Base-by-base conservation (phyloP, 2,329 filamentous ascomycete genomes). In the Paecilomyces sp. region DNA sequence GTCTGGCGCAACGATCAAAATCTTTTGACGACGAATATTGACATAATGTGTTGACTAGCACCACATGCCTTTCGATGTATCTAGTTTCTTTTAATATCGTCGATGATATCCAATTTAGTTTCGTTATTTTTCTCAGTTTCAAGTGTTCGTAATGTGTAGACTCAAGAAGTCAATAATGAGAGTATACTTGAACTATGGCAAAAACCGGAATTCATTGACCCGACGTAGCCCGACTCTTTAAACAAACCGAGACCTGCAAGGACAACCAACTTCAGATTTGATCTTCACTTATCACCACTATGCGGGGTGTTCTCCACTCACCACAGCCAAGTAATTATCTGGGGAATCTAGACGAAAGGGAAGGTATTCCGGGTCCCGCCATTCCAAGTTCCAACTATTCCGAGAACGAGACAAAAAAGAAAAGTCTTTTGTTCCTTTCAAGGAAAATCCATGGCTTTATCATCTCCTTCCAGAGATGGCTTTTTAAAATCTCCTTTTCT, bases 11-110 rank as follows among this genome's bases (percentile, higher is more conserved):
- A 18, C 6, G 1, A 12, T 47, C 41, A 47, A 7, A 18, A 47
- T 47, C 18, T 5, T 41, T 18, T n/a, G 15, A 47, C 36, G 36
- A 47, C 13, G 36, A 7, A 47, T 47, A 47, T 47, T 47, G 41
- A 47, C 41, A 18, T 47, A 47, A 22, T 47, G 41, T 47, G 22
- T 18, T n/a, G 41, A 47, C n/a, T 22, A 47, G 41, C 15, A 47
- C n/a, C n/a, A 47, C 41, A 47, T 47, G 8, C 41, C 41, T 47
- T 47, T 18, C 15, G 18, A 47, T 47, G 41, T 47, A 47, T 9
- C n/a, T 18, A 47, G n/a, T 47, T 47, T 18, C 7, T 47, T 18
- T 15, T 47, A 47, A 57, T 33, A 67, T 75, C 57, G 76, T 79
- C 62, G 76, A 15, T 18, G 41, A 47, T 47, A 47, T 47, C 41